These are phyloP conservation scores for Jamesozyma spencerorum DNA, from an alignment of 805 yeast species.

Conservation along the genomic window DNA sequence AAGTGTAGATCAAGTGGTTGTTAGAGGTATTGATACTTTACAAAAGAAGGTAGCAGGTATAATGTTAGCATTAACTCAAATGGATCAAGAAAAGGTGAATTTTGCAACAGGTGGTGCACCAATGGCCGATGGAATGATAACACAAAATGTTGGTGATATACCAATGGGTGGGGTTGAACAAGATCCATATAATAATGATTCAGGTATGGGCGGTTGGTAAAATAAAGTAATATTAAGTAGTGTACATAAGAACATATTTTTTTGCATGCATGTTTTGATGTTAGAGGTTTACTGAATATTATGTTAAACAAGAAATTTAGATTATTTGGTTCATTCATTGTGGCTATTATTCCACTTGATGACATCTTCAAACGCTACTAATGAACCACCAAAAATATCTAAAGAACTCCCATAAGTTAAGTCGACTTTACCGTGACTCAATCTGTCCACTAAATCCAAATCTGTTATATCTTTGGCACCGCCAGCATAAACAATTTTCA, in stretches of 20 bases:
- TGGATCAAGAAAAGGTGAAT: slow-evolving; percentile 33
- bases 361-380: slow-evolving; percentile 69
- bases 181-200: slow-evolving; percentile 28
- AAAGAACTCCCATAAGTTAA: slow-evolving; percentile 87
- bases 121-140: slow-evolving; percentile 19
- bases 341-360: slow-evolving; percentile 55
- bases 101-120: slow-evolving; percentile 36
- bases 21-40: slow-evolving; percentile 73
- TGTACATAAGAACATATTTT: neutral
- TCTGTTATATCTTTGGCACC: slow-evolving; percentile 79
- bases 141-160: slow-evolving; percentile 31
- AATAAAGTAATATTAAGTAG: neutral
- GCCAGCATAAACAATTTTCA: slow-evolving; percentile 90
- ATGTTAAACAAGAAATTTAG: neutral
- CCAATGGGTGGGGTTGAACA: slow-evolving; percentile 24
- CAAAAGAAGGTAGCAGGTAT: slow-evolving; percentile 88
- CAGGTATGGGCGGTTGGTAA: slow-evolving; percentile 26
- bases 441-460: slow-evolving; percentile 48
- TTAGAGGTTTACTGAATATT: too few relatives aligned
- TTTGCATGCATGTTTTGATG: neutral
- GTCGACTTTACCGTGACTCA: slow-evolving; percentile 80
- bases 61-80: slow-evolving; percentile 54
- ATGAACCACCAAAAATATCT: slow-evolving; percentile 86
- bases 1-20: slow-evolving; percentile 80
- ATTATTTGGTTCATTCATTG: too few relatives aligned